These are phyloP conservation scores for Ziziphus jujuba DNA, from an alignment of 306 rosid species.

Conservation along the genomic window DNA sequence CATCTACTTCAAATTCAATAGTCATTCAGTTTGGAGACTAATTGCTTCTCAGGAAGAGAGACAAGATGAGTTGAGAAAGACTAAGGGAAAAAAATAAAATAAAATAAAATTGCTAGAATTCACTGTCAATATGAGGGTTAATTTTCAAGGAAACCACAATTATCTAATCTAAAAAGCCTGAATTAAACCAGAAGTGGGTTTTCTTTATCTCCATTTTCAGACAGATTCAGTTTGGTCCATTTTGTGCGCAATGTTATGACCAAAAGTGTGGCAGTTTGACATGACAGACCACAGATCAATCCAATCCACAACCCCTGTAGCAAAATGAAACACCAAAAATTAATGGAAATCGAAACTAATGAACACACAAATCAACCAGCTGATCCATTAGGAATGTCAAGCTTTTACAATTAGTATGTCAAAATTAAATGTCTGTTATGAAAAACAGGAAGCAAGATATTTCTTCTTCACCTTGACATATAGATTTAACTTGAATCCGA, in stretches of 20 bases:
- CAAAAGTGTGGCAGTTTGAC: slow-evolving; percentile 52
- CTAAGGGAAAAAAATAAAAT: too few species aligned
- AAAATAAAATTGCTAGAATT: too few species aligned
- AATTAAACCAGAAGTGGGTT: slow-evolving; percentile 11
- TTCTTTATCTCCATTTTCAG: slow-evolving; percentile 16
- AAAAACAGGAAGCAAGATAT: background rate
- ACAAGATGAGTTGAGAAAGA: too few species aligned
- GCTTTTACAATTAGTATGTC: too few species aligned
- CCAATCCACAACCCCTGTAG: slow-evolving; percentile 88
- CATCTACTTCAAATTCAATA: too few species aligned
- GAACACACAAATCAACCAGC: background rate
- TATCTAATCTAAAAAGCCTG: too few species aligned
- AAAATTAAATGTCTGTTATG: too few species aligned
- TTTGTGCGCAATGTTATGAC: slow-evolving; percentile 31
- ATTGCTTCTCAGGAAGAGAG: too few species aligned
- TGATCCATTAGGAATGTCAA: background rate
- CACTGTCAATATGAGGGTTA: too few species aligned
- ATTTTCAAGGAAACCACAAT: too few species aligned
- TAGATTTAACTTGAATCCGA: slow-evolving; percentile 58
- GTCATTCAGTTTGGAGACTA: too few species aligned
- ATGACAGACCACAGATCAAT: slow-evolving; percentile 54
- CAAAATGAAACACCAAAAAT: slow-evolving; percentile 4
- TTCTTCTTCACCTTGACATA: slow-evolving; percentile 47
- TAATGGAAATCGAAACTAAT: too few species aligned
- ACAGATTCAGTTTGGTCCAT: slow-evolving; percentile 46